Conservation (phyloP, 352 stramenopile genomes). For the Hyaloperonospora arabidopsidis region DNA sequence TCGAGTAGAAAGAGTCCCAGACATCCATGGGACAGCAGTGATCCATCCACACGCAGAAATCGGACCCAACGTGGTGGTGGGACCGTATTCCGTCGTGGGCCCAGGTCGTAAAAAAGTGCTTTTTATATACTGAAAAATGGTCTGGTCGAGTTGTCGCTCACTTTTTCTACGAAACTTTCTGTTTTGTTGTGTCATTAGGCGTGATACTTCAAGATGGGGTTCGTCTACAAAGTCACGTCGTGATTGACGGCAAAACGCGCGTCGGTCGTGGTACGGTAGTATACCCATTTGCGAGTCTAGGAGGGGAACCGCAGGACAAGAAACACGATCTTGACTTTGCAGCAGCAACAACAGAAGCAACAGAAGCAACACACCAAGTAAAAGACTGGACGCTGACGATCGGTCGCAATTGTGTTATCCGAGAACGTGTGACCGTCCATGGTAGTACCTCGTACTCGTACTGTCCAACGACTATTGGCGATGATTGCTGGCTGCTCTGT, state of each 20-base stretch:
- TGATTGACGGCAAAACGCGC: conserved; percentile 58
- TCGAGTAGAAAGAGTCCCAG: conserved; percentile 6
- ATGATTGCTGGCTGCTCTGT: conserved; percentile 76
- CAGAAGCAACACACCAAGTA: too few species aligned
- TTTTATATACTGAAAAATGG: neutral
- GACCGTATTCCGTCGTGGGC: conserved; percentile 65
- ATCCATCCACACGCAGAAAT: conserved; percentile 57
- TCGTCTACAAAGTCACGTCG: conserved; percentile 60
- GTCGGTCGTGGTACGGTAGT: conserved; percentile 50
- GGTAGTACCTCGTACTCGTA: conserved; percentile 64
- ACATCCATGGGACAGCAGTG: conserved; percentile 60
- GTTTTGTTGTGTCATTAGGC: conserved; percentile 28
- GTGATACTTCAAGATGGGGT: conserved; percentile 62
- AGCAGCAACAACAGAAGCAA: too few species aligned
- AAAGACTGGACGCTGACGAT: conserved; percentile 34
- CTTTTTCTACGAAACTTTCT: neutral
- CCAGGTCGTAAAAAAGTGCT: conserved; percentile 26
- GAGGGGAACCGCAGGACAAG: conserved; percentile 73
- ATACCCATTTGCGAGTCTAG: conserved; percentile 69
- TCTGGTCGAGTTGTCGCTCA: neutral
- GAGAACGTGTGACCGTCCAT: conserved; percentile 79
- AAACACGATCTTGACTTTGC: conserved; percentile 38
- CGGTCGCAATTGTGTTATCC: conserved; percentile 66
- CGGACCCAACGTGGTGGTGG: conserved; percentile 52
- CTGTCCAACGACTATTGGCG: conserved; percentile 47